Base-by-base conservation (phyloP, 306 rosid genomes). In the Abrus precatorius region DNA sequence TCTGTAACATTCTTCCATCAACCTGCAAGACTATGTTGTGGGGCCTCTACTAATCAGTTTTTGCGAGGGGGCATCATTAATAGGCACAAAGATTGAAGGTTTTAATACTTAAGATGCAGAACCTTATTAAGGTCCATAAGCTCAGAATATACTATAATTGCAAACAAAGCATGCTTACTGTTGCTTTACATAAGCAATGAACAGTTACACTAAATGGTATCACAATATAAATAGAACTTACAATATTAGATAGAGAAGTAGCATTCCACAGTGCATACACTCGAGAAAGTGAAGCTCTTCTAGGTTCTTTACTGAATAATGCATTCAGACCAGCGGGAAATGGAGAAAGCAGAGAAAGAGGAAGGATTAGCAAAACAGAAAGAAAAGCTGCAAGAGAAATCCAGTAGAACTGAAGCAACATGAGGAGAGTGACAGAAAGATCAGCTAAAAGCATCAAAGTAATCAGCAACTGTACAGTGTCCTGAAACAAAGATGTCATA, bases 241-340 rank as follows among this genome's bases (percentile, higher is more conserved):
- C 99, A 75, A 90, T 87, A 84, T 95, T 95, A 12, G 88, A 89
- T 68, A 95, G 85, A 77, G 99, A 95, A 40, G 99, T 84, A 40
- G 97, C 93, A 86, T 90, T 95, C 99, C 99, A 95, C 89, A 95
- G 80, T 56, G 97, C 97, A 90, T 93, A 93, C 63, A 95, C 90
- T 59, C 98, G 94, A 84, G 93, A 87, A 79, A 91, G 96, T 71
- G 96, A 89, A 72, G 97, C 96, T 89, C 89, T 89, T 91, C 98
- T 89, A 43, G 95, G 91, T 87, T 93, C 97, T 86, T 90, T 91
- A 75, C 98, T 95, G 91, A 93, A 95, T 76, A 93, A 87, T 52
- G 98, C 99, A 86, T 89, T 95, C 91, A 95, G 86, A 68, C 99
- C 98, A n/a, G 99, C 99, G 5, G 95, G 99, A 81, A 95, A 91